Percentiles rank a stretch among this genome's conserved stretches.
Conservation (phyloP, 129 eudicot genomes). For the Ambrosia artemisiifolia region DNA sequence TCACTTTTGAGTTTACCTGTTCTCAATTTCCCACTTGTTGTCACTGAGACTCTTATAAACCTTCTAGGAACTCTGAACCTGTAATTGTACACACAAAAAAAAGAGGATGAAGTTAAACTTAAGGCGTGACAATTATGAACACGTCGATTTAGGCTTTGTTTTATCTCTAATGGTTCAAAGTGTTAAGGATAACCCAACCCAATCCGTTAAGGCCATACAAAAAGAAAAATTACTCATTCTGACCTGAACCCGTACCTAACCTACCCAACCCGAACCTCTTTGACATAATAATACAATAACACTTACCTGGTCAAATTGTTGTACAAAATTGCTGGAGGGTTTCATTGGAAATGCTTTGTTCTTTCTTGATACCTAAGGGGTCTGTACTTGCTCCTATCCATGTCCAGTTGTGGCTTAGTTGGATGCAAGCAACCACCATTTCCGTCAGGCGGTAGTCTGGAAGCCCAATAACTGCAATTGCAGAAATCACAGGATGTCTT, state of each 20-base stretch:
- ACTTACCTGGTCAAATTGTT: conserved; percentile 63
- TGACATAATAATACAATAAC: not conserved
- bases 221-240: too few species aligned
- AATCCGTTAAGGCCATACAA: too few species aligned
- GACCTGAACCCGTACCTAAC: too few species aligned
- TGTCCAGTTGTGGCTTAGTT: conserved; percentile 50
- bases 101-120: not conserved
- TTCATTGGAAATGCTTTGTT: conserved; percentile 37
- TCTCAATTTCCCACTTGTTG: conserved; percentile 77
- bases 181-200: too few species aligned
- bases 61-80: conserved; percentile 82
- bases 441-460: conserved; percentile 68
- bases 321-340: conserved; percentile 62
- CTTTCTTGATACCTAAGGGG: conserved; percentile 16
- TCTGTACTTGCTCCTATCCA: conserved; percentile 40
- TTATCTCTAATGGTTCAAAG: not conserved
- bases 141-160: not conserved
- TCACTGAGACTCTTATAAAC: conserved; percentile 53
- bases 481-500: conserved; percentile 73
- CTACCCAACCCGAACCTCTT: too few species aligned
- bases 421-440: conserved; percentile 77
- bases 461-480: conserved; percentile 59
- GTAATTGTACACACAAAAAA: conserved; percentile 25
- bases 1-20: conserved; percentile 65
- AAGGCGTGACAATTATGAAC: not conserved